Evolutionary conservation across 371 early-diverging fungal genomes (phyloP).

Genomic region (Scutellospora calospora): DNA sequence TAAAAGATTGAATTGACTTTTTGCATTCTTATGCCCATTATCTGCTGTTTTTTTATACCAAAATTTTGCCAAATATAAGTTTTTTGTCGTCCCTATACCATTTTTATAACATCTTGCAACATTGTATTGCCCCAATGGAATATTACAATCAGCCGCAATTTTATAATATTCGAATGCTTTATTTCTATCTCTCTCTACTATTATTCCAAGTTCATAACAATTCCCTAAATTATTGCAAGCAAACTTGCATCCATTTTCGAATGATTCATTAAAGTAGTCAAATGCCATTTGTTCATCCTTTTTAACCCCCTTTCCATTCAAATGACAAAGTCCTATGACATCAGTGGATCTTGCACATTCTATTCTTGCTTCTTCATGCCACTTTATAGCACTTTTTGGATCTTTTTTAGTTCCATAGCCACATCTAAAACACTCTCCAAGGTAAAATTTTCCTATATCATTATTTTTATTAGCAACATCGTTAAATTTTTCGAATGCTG

Average conservation of each 20-base stretch:
- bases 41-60: no score
- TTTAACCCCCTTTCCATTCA: conserved; percentile 1
- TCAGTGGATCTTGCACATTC: no score
- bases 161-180: conserved; percentile 25
- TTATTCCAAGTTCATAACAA: neutral
- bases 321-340: neutral
- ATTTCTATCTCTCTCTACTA: neutral
- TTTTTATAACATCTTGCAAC: neutral
- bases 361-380: neutral
- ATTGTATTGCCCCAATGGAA: neutral
- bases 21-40: no score
- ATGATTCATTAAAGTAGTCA: neutral
- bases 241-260: neutral
- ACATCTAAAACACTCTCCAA: neutral
- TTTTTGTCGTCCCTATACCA: neutral
- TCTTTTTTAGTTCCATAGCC: neutral
- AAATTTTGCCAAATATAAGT: no score
- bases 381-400: neutral
- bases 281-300: neutral
- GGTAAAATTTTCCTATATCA: neutral
- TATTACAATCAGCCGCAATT: neutral
- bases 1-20: no score
- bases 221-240: conserved; percentile 3
- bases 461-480: neutral
- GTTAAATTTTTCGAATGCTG: no score